phyloP scores from a whole-genome alignment of 129 eudicot species.

The Flaveria brownii region DNA sequence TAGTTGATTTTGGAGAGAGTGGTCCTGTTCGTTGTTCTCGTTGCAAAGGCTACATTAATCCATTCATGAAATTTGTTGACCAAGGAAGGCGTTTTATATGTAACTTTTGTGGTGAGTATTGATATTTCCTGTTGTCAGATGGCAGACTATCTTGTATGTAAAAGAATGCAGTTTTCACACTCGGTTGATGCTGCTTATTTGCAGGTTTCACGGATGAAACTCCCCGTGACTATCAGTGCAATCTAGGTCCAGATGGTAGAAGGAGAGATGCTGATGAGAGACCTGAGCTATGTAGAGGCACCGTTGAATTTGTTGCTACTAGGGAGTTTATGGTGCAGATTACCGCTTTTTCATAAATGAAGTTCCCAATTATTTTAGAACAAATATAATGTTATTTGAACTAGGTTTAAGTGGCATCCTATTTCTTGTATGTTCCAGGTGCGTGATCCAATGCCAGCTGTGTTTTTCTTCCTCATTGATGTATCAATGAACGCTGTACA shows the following conservation, averaged over 20 bases:
- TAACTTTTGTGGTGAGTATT: conserved; percentile 87
- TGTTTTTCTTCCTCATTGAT: conserved; percentile 92
- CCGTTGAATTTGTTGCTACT: conserved; percentile 95
- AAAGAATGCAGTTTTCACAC: conserved; percentile 20
- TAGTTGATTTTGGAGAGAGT: conserved; percentile 97
- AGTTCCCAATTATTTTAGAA: background rate
- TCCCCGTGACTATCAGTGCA: conserved; percentile 98
- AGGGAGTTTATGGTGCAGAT: conserved; percentile 80
- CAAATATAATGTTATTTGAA: background rate
- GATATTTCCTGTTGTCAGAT: background rate
- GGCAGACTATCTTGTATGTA: background rate
- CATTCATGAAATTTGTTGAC: conserved; percentile 90
- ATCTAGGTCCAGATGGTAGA: conserved; percentile 97
- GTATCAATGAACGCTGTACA: conserved; percentile 96
- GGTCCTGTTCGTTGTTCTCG: conserved; percentile 99
- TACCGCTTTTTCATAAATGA: background rate
- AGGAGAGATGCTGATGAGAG: conserved; percentile 99
- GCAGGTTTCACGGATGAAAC: conserved; percentile 96
- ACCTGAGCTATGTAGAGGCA: conserved; percentile 96
- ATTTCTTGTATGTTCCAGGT: conserved; percentile 50
- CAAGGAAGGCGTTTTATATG: conserved; percentile 95
- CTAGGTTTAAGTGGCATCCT: conserved; percentile 6
- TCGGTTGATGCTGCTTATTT: conserved; percentile 21
- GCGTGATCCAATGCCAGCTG: conserved; percentile 99
- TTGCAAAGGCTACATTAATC: conserved; percentile 97